Conservation (phyloP, 306 rosid species). For the Quercus parvula region DNA sequence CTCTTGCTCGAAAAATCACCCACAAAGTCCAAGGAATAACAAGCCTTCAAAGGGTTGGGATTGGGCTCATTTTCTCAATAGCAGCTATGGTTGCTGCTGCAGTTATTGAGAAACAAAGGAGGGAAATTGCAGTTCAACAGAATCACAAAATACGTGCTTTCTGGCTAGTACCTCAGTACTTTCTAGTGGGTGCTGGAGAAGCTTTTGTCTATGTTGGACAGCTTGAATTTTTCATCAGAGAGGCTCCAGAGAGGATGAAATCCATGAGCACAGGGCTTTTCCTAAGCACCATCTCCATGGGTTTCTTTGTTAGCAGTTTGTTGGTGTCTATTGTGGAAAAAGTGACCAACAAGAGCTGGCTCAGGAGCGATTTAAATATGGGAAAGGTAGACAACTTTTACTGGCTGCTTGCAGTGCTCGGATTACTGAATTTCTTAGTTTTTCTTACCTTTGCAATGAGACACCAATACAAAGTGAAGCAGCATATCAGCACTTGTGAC, state of each 20-base stretch:
- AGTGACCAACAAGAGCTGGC: conserved; percentile 64
- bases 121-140: conserved; percentile 25
- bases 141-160: conserved; percentile 56
- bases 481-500: conserved; percentile 17
- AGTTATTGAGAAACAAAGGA: conserved; percentile 58
- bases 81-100: conserved; percentile 76
- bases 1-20: conserved; percentile 71
- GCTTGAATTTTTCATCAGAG: conserved; percentile 90
- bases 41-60: conserved; percentile 90
- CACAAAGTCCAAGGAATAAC: conserved; percentile 73
- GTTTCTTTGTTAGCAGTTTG: conserved; percentile 79
- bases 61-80: conserved; percentile 67
- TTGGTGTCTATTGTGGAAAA: conserved; percentile 69
- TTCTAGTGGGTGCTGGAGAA: conserved; percentile 89
- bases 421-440: conserved; percentile 48
- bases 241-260: conserved; percentile 95
- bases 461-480: conserved; percentile 74
- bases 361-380: conserved; percentile 60
- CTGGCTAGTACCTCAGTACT: conserved; percentile 94
- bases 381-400: conserved; percentile 71
- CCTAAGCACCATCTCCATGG: conserved; percentile 84
- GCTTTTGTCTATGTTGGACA: conserved; percentile 97
- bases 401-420: conserved; percentile 72
- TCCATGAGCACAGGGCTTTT: conserved; percentile 95
- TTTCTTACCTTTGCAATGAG: conserved; percentile 63